Base-by-base conservation (phyloP, 1,284 basidiomycete genomes). In the Xerocomus amazonicus region DNA sequence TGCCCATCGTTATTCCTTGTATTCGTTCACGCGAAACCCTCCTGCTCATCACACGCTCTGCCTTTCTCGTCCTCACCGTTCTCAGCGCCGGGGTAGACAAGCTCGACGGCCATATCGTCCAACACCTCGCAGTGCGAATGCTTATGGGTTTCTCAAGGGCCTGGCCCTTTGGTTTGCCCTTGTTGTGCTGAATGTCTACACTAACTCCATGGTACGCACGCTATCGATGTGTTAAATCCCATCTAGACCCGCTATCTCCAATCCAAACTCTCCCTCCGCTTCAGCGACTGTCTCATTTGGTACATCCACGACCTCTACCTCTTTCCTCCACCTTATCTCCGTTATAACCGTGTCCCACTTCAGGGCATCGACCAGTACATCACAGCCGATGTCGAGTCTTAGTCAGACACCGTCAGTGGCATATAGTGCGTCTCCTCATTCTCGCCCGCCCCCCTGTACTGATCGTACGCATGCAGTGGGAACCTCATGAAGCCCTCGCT, bases 231-330 rank as follows among this genome's bases (percentile, higher is more conserved):
- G 19, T 43, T 61, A 33, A 49, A 6, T 1, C 14, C 5, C n/a
- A 12, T 35, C 37, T 54, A 92, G 91, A 90, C 96, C 52, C 86
- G 89, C 17, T 91, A 92, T 67, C 76, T 98, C 0, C 94, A 98
- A 71, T 83, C 87, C n/a, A 92, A 91, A 57, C 79, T 99, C 3
- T 84, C 93, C 0, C 77, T 97, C 12, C 79, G 84, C 6, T 81
- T 97, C 62, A 79, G 94, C 39, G 94, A 92, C 0, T 84, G 91
- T 9, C 75, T 99, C 31, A 95, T 92, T 0, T 82, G 92, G 37
- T 97, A 97, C 67, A 87, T 90, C 0, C 90, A 96, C 64, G 94
- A 97, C 62, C 77, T 98, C 9, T 98, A 99, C 68, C 79, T 97
- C 47, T 88, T 83, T 3, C 74, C 83, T 0, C 71, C 79, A 2